Evolutionary conservation across 2,329 filamentous ascomycete genomes (phyloP), one percentile per base, ranked within the genome.

Genomic region (Sphaerulina vaccinii): DNA sequence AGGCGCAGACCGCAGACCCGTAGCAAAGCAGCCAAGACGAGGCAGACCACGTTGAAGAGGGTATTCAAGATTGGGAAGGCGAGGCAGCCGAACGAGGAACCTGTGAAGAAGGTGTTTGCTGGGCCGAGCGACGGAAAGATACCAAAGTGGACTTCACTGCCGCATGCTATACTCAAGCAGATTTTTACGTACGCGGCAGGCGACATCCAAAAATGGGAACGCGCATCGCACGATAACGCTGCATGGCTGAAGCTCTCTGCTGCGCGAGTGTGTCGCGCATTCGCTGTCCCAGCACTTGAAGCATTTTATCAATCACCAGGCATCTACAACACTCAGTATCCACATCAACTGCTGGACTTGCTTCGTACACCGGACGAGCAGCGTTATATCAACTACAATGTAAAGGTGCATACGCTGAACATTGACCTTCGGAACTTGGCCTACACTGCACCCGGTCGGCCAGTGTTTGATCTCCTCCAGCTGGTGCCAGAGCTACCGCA

Each of bases 331-430:
- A 59, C 60, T 8, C 44, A 62, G 15, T 57, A 67, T 19, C 61
- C 67, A 10, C 65, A 69, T 35, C 56, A 65, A 36, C 56, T 70
- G 11, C 58, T 69, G 10, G 62, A 64, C 6, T 55, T 69, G 5
- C 44, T 68, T 18, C 55, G 58, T 7, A 58, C 56, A 36, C 60
- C 59, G 2, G 52, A 58, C 6, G 57, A 63, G 9, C 62, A 59
- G 23, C 61, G 61, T 3, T 63, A 64, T 43, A 66, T 72, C 56
- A 84, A 87, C 56, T 92, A 92, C 66, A 76, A 80, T 35, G 77
- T 77, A 59, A 95, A 90, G 72, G 78, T 93, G 43, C 81, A 85
- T 63, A 76, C 79, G 6, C 71, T 96, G 18, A 80, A 83, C 52
- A 74, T 95, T 41, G 85, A 93, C 63, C 83, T 86, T 9, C 79